Base-by-base conservation (phyloP, 139 green algal species). In the Edaphochlamys debaryana region DNA sequence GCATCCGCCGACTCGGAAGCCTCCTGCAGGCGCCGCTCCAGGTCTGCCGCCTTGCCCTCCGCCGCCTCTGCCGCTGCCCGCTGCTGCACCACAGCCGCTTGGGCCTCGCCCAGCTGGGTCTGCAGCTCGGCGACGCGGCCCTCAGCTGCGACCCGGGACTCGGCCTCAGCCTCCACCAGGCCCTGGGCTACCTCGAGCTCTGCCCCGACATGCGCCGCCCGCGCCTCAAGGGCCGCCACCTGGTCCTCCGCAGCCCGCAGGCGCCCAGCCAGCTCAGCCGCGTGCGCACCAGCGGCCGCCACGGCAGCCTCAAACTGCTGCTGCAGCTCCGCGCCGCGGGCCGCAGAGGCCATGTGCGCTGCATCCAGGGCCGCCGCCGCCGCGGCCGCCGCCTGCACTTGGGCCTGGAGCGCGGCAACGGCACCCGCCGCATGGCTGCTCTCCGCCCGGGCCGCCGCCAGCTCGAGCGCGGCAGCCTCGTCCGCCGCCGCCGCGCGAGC, bases 261-360 rank as follows among this genome's bases (percentile, higher is more conserved):
- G 38, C 48, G 30, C 15, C n/a, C 30, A 60, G 41, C 19, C 75
- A 81, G 41, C n/a, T 45, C 75, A 2, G 32, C 41, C 0, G 19
- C 40, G 30, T 22, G 32, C 13, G 9, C 64, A 2, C 41, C 62
- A 32, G 63, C 8, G 1, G 32, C 62, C n/a, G 38, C 60, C 45
- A 82, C 32, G 4, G 63, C 76, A 17, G 62, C 76, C 60, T 82
- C 76, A 2, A 82, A 63, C 32, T 82, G 32, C 42, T 15, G 29
- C 76, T 73, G 62, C 30, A 82, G n/a, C 41, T 82, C 63, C 45
- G 50, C 42, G 3, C 63, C 45, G 13, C 63, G 76, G 1, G n/a
- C 5, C 2, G 30, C 29, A 2, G 76, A 64, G 0, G 32, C 25
- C 34, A 52, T 42, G 6, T 66, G 34, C 17, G 63, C 63, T 0